Percentiles rank a stretch among this genome's conserved stretches.
These are phyloP conservation scores for Vaccinium vitisidaea DNA, from an alignment of 148 eudicot species.

Conservation along the genomic window DNA sequence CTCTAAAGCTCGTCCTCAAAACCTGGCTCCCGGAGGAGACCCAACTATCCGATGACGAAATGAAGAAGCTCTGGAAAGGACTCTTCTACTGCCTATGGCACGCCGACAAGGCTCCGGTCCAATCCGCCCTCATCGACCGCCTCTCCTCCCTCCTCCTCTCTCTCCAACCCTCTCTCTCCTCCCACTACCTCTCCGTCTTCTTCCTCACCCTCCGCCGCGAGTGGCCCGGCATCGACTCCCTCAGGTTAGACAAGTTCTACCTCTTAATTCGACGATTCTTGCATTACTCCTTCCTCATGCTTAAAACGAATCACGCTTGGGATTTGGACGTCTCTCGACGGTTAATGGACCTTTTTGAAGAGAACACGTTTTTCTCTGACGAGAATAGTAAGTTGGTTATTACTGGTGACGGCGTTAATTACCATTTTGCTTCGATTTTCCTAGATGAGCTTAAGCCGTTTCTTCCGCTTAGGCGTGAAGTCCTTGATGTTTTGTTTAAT, in stretches of 20 bases:
- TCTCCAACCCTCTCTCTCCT: conserved; percentile 40
- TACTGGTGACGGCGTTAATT: conserved; percentile 70
- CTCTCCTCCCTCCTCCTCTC: conserved; percentile 42
- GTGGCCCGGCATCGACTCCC: conserved; percentile 82
- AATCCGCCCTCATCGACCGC: conserved; percentile 49
- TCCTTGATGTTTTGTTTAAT: conserved; percentile 49
- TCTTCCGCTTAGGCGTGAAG: conserved; percentile 56
- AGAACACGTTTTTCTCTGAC: conserved; percentile 39
- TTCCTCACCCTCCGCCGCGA: conserved; percentile 65
- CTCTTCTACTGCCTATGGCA: conserved; percentile 94
- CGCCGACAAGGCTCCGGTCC: conserved; percentile 62
- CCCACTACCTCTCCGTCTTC: conserved; percentile 54
- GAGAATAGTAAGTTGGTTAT: conserved; percentile 29
- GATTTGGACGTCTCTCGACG: conserved; percentile 43
- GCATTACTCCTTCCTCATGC: conserved; percentile 41
- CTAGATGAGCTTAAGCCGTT: conserved; percentile 65
- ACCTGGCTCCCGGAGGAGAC: conserved; percentile 33
- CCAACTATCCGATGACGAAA: conserved; percentile 60
- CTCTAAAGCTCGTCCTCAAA: conserved; percentile 42
- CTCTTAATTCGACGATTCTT: conserved; percentile 67
- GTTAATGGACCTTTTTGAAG: conserved; percentile 47
- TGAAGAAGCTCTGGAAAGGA: conserved; percentile 88
- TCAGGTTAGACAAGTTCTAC: conserved; percentile 88
- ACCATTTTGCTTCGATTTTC: conserved; percentile 71
- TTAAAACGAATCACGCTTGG: conserved; percentile 52